Evolutionary conservation across 2,329 filamentous ascomycete species (phyloP).

Genomic region (Aspergillus uvarum): DNA sequence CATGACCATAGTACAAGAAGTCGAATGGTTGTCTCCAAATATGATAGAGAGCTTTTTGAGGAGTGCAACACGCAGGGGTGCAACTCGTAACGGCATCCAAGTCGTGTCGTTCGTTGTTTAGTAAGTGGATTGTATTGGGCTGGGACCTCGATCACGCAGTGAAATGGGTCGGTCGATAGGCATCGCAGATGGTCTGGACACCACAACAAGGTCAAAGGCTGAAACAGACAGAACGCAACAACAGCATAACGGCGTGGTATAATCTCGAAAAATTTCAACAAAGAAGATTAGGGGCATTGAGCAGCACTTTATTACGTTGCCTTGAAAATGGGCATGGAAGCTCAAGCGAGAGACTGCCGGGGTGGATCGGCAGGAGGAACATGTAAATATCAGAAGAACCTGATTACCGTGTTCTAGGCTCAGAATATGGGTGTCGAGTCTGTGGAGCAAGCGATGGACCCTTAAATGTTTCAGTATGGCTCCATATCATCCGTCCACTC

Average conservation of each 20-base stretch:
- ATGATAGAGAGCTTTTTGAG: background rate
- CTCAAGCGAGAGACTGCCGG: constrained; percentile 12
- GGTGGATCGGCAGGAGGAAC: background rate
- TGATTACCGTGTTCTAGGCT: constrained; percentile 17
- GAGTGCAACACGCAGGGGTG: background rate
- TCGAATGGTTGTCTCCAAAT: constrained; percentile 8
- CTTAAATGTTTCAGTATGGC: constrained; percentile 33
- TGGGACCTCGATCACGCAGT: constrained; percentile 1
- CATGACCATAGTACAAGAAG: constrained; percentile 26
- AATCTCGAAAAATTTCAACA: constrained; percentile 33
- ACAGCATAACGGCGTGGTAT: constrained; percentile 20
- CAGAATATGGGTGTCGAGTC: background rate
- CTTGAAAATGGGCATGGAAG: constrained; percentile 7
- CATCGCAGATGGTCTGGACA: background rate
- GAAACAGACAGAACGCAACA: constrained; percentile 22
- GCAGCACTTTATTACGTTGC: constrained; percentile 7
- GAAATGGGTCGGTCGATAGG: background rate
- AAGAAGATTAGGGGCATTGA: constrained; percentile 20
- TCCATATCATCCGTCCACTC: constrained; percentile 56
- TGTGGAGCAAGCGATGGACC: background rate
- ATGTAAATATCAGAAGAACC: background rate
- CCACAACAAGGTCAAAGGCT: constrained; percentile 11
- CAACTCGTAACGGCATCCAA: background rate
- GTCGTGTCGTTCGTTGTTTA: constrained; percentile 7
- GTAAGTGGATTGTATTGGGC: background rate